phyloP scores from a whole-genome alignment of 2,329 filamentous ascomycete species.

The Claviceps purpurea region DNA sequence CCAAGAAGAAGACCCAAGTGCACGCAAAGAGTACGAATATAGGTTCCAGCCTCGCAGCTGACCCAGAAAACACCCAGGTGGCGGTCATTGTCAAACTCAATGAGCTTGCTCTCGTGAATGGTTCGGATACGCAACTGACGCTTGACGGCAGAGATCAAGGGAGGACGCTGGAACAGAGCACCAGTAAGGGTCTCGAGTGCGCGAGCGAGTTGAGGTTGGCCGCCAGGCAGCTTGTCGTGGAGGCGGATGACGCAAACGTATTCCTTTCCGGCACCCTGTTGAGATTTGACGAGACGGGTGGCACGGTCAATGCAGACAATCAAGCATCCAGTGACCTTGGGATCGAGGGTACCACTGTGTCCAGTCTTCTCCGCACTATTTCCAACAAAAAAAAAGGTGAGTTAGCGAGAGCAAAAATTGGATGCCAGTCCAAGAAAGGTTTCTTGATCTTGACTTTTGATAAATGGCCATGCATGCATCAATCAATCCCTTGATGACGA shows the following conservation, averaged over 20 bases:
- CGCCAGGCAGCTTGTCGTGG: slow-evolving; percentile 89
- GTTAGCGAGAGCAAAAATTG: neutral
- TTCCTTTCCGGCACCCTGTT: slow-evolving; percentile 98
- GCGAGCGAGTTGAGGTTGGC: slow-evolving; percentile 82
- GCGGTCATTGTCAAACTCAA: slow-evolving; percentile 97
- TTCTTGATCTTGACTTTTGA: too few relatives aligned
- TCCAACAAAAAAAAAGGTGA: too few relatives aligned
- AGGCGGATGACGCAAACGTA: slow-evolving; percentile 93
- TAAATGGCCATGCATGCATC: neutral
- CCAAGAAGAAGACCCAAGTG: slow-evolving; percentile 66
- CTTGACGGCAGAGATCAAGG: slow-evolving; percentile 97
- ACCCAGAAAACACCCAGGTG: slow-evolving; percentile 99
- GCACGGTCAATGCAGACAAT: slow-evolving; percentile 95
- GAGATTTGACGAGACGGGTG: slow-evolving; percentile 94
- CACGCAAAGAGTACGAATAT: slow-evolving; percentile 95
- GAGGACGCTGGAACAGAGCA: slow-evolving; percentile 82
- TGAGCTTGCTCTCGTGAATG: slow-evolving; percentile 91
- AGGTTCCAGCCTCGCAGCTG: slow-evolving; percentile 92
- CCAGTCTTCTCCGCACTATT: slow-evolving; percentile 70
- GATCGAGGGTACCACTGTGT: slow-evolving; percentile 95
- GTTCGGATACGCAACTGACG: slow-evolving; percentile 95
- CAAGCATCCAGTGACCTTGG: slow-evolving; percentile 91
- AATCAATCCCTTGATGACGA: neutral
- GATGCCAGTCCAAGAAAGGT: too few relatives aligned
- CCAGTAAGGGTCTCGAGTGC: slow-evolving; percentile 93